Evolutionary conservation across 2,329 filamentous ascomycete species (phyloP), one percentile per base, ranked within the genome.

Genomic region (Fusarium goolgardi): DNA sequence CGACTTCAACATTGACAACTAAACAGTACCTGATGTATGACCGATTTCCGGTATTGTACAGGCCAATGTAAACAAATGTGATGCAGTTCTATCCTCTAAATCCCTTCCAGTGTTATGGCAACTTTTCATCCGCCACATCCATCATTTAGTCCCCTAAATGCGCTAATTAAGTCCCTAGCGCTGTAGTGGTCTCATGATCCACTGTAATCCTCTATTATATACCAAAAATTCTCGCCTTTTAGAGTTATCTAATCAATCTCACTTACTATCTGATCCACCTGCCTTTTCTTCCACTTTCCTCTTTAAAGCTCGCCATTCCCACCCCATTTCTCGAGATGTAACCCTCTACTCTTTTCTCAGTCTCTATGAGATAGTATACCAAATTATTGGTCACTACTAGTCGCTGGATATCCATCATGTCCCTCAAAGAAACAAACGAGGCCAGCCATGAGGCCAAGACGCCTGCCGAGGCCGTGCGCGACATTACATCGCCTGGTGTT

Each of bases 401-500:
- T 27, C 27, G 27, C 27, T 27, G 27, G 27, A 27, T 32, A 32
- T 3, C 31, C 32, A 51, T 5, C 37, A 69, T 70, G 67, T 64
- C 56, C 29, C 6, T 51, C 35, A 21, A 64, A 63, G 53, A 25
- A 67, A 15, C 37, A 16, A 56, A 55, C 23, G 65, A 65, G 31
- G 39, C 39, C 39, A 53, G 34, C 8, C 60, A 37, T 32, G 62
- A 64, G 25, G 40, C 53, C 18, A 35, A 50, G 8, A 52, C 71
- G 3, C 64, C 74, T 15, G 73, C 72, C n/a, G 70, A 75, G 5
- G 73, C 64, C 11, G 67, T 76, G 37, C 66, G 63, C 47, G 69
- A 77, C 59, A 69, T 77, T 59, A 81, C 78, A 59, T 83, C 81
- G 8, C 78, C 86, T 7, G 88, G 88, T 75, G 87, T 90, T 9